These are phyloP conservation scores for Intubia oerlemansii DNA, from an alignment of 2,329 filamentous ascomycete species.

Conservation along the genomic window DNA sequence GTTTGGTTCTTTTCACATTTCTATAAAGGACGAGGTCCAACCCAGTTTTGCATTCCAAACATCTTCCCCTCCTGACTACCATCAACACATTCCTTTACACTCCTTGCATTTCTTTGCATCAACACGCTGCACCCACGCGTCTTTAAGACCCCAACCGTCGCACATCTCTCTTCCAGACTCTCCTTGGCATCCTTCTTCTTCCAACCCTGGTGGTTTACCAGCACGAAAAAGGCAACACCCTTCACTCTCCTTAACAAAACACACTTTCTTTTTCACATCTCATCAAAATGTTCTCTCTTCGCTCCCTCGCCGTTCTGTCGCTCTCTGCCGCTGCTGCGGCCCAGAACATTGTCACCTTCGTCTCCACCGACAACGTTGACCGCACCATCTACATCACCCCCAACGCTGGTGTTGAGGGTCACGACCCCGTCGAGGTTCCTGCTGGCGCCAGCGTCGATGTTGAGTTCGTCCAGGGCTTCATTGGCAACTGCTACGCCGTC, in stretches of 20 bases:
- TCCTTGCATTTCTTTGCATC: too few species aligned
- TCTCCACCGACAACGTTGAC: slow-evolving; percentile 29
- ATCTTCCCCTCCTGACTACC: too few species aligned
- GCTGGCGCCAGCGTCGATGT: slow-evolving; percentile 19
- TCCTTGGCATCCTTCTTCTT: too few species aligned
- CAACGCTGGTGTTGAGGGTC: slow-evolving; percentile 15
- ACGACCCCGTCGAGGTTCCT: slow-evolving; percentile 19
- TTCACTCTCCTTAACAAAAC: neutral
- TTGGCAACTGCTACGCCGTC: slow-evolving; percentile 16
- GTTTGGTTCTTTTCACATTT: too few species aligned
- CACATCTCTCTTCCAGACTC: too few species aligned
- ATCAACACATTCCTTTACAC: too few species aligned
- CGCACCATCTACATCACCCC: slow-evolving; percentile 30
- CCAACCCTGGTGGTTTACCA: too few species aligned
- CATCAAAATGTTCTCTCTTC: slow-evolving; percentile 4
- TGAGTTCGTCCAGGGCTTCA: slow-evolving; percentile 11
- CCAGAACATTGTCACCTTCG: slow-evolving; percentile 30
- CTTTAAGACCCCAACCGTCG: too few species aligned
- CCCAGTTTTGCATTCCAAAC: too few species aligned
- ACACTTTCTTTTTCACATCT: neutral
- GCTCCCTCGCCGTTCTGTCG: neutral
- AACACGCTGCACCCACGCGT: too few species aligned
- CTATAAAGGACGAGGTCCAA: too few species aligned
- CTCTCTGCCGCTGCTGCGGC: slow-evolving; percentile 18
- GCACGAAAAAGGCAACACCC: neutral